Base-by-base conservation (phyloP, 345 rosid genomes). In the Sonneratia alba region DNA sequence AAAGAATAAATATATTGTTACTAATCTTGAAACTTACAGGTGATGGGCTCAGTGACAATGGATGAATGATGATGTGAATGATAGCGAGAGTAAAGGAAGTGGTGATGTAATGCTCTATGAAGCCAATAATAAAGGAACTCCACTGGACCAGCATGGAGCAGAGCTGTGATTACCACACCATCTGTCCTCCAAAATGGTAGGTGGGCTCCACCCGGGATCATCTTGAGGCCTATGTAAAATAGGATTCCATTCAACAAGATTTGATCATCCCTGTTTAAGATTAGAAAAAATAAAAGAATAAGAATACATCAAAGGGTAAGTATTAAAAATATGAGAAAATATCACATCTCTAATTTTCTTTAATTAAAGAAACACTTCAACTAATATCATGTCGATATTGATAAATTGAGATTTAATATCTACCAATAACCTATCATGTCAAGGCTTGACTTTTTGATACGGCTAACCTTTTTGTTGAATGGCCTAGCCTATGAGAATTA, bases 21-120 rank as follows among this genome's bases (percentile, higher is more conserved):
- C 11, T 2, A 3, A 16, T 53, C 21, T 53, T 15, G 21, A 24
- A 7, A 19, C 82, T 67, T 80, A 87, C 91, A 84, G 0, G 92
- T 76, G 47, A 87, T 86, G 6, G 92, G 91, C 78, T 87, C 83
- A 64, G 93, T 89, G 79, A 79, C 91, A 1, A 86, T 85, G 51
- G 93, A 91, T 13, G 93, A 81, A 65, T 91, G 95, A 75, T 91
- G 97, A 66, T 91, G 97, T 11, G 97, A 89, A 65, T 91, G 95
- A 66, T 91, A 91, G 36, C 93, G 91, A 66, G 95, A 81, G 82
- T 91, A 89, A 56, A 86, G 76, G 68, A 77, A 88, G 57, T 86
- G 94, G 73, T 89, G 94, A 74, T 88, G 97, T 18, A 91, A 79
- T 5, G 87, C 89, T 71, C 94, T 80, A 65, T 91, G 97, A 37